A percentile compares a stretch with the other conserved stretches of the same genome.
Conservation (phyloP, 202 grass and related monocot genomes). For the Elaeis oleifera region DNA sequence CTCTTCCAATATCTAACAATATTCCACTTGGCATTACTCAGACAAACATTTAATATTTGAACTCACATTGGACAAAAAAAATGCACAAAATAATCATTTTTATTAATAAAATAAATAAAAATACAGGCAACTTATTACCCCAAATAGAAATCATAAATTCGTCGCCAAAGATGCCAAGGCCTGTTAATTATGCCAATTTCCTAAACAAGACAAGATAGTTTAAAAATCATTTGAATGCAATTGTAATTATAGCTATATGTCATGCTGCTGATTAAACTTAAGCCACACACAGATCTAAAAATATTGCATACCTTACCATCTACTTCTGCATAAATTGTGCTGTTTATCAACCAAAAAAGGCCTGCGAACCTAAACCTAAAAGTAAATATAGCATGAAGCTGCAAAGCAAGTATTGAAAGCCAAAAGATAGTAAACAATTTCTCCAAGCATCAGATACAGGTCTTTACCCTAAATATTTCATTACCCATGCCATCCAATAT, state of each 20-base stretch:
- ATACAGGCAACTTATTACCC: slow-evolving; percentile 44
- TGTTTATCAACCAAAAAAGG: slow-evolving; percentile 95
- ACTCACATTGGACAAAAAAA: neutral
- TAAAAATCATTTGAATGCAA: slow-evolving; percentile 6
- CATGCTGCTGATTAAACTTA: too few relatives aligned
- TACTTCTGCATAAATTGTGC: slow-evolving; percentile 92
- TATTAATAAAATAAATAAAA: neutral
- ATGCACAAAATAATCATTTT: neutral
- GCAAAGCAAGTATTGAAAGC: slow-evolving; percentile 13
- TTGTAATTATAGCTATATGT: slow-evolving; percentile 13
- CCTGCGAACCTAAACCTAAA: slow-evolving; percentile 63
- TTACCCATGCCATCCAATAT: slow-evolving; percentile 70
- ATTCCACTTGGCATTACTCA: neutral
- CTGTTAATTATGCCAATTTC: slow-evolving; percentile 89
- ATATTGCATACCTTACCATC: slow-evolving; percentile 63
- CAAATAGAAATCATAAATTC: slow-evolving; percentile 98
- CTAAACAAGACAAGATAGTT: slow-evolving; percentile 31
- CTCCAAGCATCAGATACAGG: slow-evolving; percentile 7
- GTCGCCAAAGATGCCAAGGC: slow-evolving; percentile 95
- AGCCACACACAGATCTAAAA: neutral
- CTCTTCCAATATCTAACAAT: too few relatives aligned
- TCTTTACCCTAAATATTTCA: slow-evolving; percentile 78
- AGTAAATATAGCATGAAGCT: slow-evolving; percentile 16
- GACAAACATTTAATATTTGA: neutral
- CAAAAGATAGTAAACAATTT: neutral